Conservation (phyloP, 495 filamentous ascomycete genomes). For the Copromyces sp. region DNA sequence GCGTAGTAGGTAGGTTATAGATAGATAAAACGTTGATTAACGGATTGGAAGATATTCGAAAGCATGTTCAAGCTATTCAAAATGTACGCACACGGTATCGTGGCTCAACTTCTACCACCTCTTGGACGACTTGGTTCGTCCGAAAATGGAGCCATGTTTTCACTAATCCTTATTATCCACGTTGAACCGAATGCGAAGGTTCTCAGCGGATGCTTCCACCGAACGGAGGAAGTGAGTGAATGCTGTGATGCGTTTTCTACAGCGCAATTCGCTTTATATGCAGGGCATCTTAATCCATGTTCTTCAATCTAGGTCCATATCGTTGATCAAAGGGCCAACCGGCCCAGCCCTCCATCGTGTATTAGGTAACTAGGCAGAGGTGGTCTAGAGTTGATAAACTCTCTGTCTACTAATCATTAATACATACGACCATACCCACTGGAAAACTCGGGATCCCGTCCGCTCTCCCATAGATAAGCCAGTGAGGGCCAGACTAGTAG, state of each 20-base stretch:
- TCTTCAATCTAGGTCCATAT: not conserved
- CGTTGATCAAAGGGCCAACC: not conserved
- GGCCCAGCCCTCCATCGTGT: too few relatives aligned
- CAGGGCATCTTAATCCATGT: not conserved
- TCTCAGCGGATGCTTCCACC: not conserved
- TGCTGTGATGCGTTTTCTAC: not conserved
- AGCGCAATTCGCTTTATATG: not conserved
- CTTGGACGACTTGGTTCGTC: not conserved
- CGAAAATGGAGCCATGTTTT: not conserved
- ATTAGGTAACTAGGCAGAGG: too few relatives aligned
- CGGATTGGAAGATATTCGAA: not conserved
- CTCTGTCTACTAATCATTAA: too few relatives aligned
- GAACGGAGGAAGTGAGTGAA: not conserved
- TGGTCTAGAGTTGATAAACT: too few relatives aligned
- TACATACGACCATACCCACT: slow-evolving; percentile 36
- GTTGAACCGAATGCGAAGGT: not conserved
- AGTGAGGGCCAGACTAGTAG: too few relatives aligned
- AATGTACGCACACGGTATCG: not conserved
- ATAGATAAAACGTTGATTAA: not conserved
- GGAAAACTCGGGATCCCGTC: slow-evolving; percentile 40
- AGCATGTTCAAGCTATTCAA: not conserved
- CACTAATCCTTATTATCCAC: not conserved
- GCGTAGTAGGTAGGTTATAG: not conserved
- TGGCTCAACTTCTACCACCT: not conserved
- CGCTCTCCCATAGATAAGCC: slow-evolving; percentile 32